phyloP scores from a whole-genome alignment of 2,329 filamentous ascomycete species.

The Cryphonectria carpinicola region DNA sequence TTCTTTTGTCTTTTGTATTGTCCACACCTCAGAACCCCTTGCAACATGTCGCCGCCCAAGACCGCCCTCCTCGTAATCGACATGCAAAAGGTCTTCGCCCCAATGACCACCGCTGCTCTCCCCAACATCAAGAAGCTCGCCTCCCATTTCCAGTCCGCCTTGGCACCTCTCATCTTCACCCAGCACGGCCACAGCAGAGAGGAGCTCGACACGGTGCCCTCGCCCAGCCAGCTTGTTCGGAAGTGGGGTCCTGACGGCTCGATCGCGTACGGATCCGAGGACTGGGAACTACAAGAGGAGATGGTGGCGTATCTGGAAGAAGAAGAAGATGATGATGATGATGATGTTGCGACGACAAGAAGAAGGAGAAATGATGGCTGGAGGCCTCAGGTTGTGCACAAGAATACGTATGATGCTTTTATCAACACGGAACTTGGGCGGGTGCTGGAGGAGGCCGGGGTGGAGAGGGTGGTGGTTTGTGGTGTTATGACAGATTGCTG shows the following conservation, averaged over 20 bases:
- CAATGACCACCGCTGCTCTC: slow-evolving; percentile 39
- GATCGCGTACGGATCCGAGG: slow-evolving; percentile 36
- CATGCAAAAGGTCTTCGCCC: slow-evolving; percentile 44
- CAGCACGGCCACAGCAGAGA: slow-evolving; percentile 43
- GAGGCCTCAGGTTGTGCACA: slow-evolving; percentile 34
- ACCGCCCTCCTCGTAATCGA: slow-evolving; percentile 46
- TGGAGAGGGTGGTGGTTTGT: slow-evolving; percentile 42
- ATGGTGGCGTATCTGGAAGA: slow-evolving; percentile 30
- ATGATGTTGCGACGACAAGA: slow-evolving; percentile 7
- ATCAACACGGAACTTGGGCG: slow-evolving; percentile 39
- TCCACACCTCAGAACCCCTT: not conserved
- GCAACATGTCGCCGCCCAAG: slow-evolving; percentile 24
- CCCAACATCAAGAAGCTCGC: slow-evolving; percentile 41
- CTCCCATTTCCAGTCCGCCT: slow-evolving; percentile 24
- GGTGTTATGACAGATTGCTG: slow-evolving; percentile 49
- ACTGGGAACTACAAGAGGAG: slow-evolving; percentile 40
- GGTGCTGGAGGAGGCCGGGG: slow-evolving; percentile 33
- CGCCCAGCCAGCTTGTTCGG: slow-evolving; percentile 42
- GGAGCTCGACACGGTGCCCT: slow-evolving; percentile 37
- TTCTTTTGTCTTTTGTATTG: not conserved
- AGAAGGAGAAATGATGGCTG: not conserved
- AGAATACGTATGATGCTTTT: slow-evolving; percentile 48
- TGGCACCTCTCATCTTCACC: slow-evolving; percentile 42
- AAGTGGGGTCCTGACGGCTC: slow-evolving; percentile 42
- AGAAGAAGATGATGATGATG: not conserved